phyloP scores from a whole-genome alignment of 441 rosid species.

The Mallotus japonicus region DNA sequence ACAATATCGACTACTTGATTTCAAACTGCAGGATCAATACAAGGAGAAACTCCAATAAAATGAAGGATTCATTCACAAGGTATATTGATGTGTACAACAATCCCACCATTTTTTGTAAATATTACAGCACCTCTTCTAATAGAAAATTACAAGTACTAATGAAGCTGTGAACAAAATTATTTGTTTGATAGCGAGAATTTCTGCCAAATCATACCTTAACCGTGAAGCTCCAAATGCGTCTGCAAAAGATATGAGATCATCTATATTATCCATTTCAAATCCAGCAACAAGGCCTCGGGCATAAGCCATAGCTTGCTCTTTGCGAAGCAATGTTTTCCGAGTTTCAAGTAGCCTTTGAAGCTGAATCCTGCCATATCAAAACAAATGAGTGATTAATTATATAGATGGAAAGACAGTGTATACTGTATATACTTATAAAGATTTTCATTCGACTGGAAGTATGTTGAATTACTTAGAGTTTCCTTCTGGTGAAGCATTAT shows the following conservation, averaged over 20 bases:
- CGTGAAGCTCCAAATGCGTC: constrained; percentile 79
- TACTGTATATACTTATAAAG: background rate
- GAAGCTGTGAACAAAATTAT: background rate
- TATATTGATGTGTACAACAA: background rate
- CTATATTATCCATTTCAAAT: constrained; percentile 56
- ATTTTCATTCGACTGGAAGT: background rate
- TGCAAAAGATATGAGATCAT: constrained; percentile 68
- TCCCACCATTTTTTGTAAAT: background rate
- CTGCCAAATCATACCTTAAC: constrained; percentile 42
- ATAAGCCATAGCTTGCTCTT: constrained; percentile 90
- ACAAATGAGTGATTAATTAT: constrained; percentile 20
- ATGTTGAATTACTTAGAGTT: constrained; percentile 57
- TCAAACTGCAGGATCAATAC: constrained; percentile 13
- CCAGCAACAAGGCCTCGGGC: constrained; percentile 82
- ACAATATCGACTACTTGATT: constrained; percentile 14
- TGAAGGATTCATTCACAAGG: background rate
- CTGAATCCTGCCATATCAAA: constrained; percentile 47
- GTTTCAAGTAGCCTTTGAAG: constrained; percentile 73
- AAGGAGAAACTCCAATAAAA: background rate
- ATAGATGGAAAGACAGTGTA: background rate
- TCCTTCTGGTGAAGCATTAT: constrained; percentile 44
- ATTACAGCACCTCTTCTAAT: background rate
- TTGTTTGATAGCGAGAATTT: background rate
- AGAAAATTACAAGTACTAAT: background rate
- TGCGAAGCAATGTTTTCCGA: constrained; percentile 56